A percentile compares a stretch with the other conserved stretches of the same genome.
These are phyloP conservation scores for Fraxinus velutina DNA, from an alignment of 305 asterid species.

Conservation along the genomic window DNA sequence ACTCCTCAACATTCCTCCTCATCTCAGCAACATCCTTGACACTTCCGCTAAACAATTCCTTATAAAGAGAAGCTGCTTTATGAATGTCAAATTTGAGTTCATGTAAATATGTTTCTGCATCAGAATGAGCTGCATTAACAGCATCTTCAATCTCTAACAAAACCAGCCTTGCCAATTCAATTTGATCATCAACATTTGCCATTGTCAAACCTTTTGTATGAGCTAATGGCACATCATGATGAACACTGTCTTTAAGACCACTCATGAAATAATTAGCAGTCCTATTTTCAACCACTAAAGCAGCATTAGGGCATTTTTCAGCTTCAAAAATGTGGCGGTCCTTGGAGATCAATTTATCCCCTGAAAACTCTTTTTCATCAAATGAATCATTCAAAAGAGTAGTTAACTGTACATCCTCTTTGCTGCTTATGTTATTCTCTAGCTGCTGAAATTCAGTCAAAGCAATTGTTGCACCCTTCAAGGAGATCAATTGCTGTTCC, in stretches of 20 bases:
- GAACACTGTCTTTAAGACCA: conserved; percentile 14
- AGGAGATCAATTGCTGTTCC: conserved; percentile 61
- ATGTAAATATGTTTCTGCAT: conserved; percentile 32
- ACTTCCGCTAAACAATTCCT: conserved; percentile 32
- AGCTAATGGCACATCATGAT: conserved; percentile 18
- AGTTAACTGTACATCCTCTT: conserved; percentile 36
- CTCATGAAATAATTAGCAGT: conserved; percentile 22
- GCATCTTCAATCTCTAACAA: conserved; percentile 34
- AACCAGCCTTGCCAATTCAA: conserved; percentile 28
- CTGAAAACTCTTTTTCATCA: conserved; percentile 28
- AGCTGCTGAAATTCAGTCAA: conserved; percentile 57
- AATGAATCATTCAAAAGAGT: conserved; percentile 30
- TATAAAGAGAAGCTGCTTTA: conserved; percentile 27
- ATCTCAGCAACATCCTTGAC: conserved; percentile 29
- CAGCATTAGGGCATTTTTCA: conserved; percentile 20
- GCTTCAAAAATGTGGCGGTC: conserved; percentile 28
- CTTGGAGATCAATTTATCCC: conserved; percentile 18
- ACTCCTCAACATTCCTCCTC: conserved; percentile 28
- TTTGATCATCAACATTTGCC: conserved; percentile 26
- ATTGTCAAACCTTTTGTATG: conserved; percentile 14
- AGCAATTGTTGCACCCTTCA: conserved; percentile 65
- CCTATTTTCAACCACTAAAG: conserved; percentile 25
- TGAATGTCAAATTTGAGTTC: conserved; percentile 31
- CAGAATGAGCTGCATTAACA: conserved; percentile 22
- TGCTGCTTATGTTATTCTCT: conserved; percentile 30